phyloP scores from a whole-genome alignment of 805 yeast species.

The Cyberlindnera euphorbiae region DNA sequence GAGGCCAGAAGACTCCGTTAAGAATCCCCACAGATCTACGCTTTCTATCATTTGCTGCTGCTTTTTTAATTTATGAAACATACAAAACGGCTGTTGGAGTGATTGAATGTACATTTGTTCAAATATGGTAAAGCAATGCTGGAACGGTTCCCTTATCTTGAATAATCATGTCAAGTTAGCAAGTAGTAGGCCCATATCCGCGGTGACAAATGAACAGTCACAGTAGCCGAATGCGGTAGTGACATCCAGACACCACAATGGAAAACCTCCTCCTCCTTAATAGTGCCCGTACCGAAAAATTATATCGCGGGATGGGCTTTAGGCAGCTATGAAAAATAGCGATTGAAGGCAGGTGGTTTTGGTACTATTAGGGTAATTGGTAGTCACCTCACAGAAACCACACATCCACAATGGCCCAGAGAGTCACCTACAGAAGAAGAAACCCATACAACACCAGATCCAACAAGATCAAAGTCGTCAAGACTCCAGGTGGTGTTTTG shows the following conservation, averaged over 20 bases:
- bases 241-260: slow-evolving; percentile 14
- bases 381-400: neutral
- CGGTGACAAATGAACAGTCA: slow-evolving; percentile 14
- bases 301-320: neutral
- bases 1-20: slow-evolving; percentile 96
- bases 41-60: slow-evolving; percentile 12
- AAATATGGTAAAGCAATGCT: too few relatives aligned
- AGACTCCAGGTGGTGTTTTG: slow-evolving; percentile 99
- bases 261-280: too few relatives aligned
- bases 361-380: too few relatives aligned
- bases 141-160: too few relatives aligned
- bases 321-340: slow-evolving; percentile 5
- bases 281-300: slow-evolving; percentile 7
- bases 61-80: slow-evolving; percentile 13
- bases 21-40: too few relatives aligned
- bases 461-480: slow-evolving; percentile 98
- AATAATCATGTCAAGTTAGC: too few relatives aligned
- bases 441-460: slow-evolving; percentile 99
- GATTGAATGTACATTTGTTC: slow-evolving; percentile 28
- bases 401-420: slow-evolving; percentile 81
- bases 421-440: slow-evolving; percentile 99
- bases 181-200: too few relatives aligned
- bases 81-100: slow-evolving; percentile 14
- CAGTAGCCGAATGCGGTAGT: slow-evolving; percentile 4
- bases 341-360: too few relatives aligned